Evolutionary conservation across 1,284 basidiomycete species (phyloP), one percentile per base, ranked within the genome.

Genomic region (Kwoniella shivajii): DNA sequence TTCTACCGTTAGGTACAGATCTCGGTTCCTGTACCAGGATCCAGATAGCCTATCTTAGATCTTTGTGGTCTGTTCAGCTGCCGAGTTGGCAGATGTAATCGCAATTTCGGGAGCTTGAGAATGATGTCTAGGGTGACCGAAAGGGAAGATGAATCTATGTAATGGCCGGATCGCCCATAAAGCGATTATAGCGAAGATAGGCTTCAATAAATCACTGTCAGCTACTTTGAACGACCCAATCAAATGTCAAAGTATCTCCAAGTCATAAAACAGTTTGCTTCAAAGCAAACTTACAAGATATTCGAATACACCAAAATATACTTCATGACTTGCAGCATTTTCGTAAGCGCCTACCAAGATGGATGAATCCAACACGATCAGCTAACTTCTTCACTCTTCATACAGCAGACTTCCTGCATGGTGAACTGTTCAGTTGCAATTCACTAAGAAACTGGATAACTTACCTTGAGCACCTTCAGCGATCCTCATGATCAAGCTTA

Each of bases 151-250:
- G 67, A 67, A 71, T 37, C 59, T 63, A 49, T 56, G 59, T 13
- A 71, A 63, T 6, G 68, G 68, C 54, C 54, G 50, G 24, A 36
- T 59, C 20, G 68, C 68, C 68, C 68, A 71, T 14, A 71, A 50
- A 34, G 54, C 47, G 36, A 67, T 29, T 54, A 68, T 63, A 38
- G 63, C 43, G 58, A 71, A 50, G 60, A 71, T 61, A 22, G 67
- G 68, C 49, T 50, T 16, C 13, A 13, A 41, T 11, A 41, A 24
- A 20, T 13, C 11, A 11, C n/a, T 20, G 39, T 20, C 11, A 14
- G 16, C 6, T 10, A 26, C 16, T 27, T 30, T 45, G 4, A 42
- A 26, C 20, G n/a, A n/a, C n/a, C n/a, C n/a, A n/a, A 6, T 22
- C 20, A 14, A 10, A 7, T 7, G 11, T 4, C 41, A 6, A 42